A percentile compares a stretch with the other conserved stretches of the same genome.
These are phyloP conservation scores for Tausonia pullulans DNA, from an alignment of 1,284 basidiomycete species.

Conservation along the genomic window DNA sequence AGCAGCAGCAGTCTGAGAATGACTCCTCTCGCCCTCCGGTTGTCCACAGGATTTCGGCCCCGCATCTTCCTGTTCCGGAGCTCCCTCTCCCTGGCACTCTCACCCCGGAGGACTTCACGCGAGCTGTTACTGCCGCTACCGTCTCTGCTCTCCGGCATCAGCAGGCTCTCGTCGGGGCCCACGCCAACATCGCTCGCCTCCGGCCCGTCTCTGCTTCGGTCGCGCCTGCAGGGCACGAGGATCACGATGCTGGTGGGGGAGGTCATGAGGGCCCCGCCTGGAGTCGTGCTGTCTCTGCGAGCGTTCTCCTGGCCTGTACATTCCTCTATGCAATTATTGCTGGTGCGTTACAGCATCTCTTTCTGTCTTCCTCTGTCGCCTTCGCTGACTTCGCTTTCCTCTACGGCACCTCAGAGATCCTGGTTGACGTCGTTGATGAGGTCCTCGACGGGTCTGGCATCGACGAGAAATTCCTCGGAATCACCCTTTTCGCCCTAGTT, in stretches of 20 bases:
- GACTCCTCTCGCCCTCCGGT: not conserved
- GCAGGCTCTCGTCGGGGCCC: not conserved
- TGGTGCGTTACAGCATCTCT: slow-evolving; percentile 42
- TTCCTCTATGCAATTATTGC: slow-evolving; percentile 92
- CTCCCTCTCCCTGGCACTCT: slow-evolving; percentile 5
- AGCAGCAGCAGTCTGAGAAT: slow-evolving; percentile 20
- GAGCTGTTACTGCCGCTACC: slow-evolving; percentile 71
- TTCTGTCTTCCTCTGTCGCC: slow-evolving; percentile 16
- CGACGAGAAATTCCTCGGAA: slow-evolving; percentile 93
- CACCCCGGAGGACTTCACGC: slow-evolving; percentile 55
- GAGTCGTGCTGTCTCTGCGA: slow-evolving; percentile 76
- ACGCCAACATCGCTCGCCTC: not conserved
- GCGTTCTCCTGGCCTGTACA: slow-evolving; percentile 78
- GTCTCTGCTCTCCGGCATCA: slow-evolving; percentile 68
- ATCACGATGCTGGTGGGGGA: slow-evolving; percentile 31
- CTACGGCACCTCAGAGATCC: slow-evolving; percentile 51
- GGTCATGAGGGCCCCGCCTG: slow-evolving; percentile 90
- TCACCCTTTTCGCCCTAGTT: slow-evolving; percentile 92
- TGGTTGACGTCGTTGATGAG: slow-evolving; percentile 92
- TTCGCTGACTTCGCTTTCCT: slow-evolving; percentile 9
- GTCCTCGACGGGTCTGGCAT: slow-evolving; percentile 86
- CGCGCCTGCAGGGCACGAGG: not conserved
- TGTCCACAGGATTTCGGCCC: not conserved
- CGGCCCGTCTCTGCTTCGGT: no score
- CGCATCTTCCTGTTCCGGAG: not conserved